Evolutionary conservation across 345 rosid species (phyloP).

Genomic region (Eucalyptus brandiana): DNA sequence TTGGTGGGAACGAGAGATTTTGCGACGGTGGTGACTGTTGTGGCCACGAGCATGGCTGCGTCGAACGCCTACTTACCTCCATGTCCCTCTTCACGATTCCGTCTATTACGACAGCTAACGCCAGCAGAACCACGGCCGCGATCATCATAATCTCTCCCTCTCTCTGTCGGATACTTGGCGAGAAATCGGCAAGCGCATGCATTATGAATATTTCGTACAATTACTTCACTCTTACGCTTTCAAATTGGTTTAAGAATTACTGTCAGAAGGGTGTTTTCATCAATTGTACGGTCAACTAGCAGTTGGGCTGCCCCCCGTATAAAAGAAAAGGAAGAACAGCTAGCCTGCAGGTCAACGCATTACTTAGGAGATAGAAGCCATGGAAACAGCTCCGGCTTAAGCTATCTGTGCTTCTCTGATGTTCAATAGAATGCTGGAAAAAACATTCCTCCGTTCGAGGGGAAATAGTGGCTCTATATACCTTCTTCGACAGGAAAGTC

Average conservation of each 20-base stretch:
- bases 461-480: not conserved
- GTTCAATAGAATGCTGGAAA: not conserved
- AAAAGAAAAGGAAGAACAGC: not conserved
- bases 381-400: not conserved
- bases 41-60: not conserved
- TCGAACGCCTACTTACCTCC: not conserved
- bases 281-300: not conserved
- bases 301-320: too few species aligned
- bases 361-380: not conserved
- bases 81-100: not conserved
- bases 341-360: not conserved
- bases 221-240: too few species aligned
- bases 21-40: not conserved
- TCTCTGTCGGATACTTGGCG: not conserved
- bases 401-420: not conserved
- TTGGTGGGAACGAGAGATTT: not conserved
- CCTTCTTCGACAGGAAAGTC: not conserved
- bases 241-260: not conserved
- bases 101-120: not conserved
- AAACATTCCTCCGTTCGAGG: rapidly evolving
- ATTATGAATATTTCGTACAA: too few species aligned
- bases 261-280: not conserved
- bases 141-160: not conserved
- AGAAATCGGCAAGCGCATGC: too few species aligned
- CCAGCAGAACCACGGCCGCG: rapidly evolving